Evolutionary conservation across 495 filamentous ascomycete genomes (phyloP).

Genomic region (Penicillium parvum): DNA sequence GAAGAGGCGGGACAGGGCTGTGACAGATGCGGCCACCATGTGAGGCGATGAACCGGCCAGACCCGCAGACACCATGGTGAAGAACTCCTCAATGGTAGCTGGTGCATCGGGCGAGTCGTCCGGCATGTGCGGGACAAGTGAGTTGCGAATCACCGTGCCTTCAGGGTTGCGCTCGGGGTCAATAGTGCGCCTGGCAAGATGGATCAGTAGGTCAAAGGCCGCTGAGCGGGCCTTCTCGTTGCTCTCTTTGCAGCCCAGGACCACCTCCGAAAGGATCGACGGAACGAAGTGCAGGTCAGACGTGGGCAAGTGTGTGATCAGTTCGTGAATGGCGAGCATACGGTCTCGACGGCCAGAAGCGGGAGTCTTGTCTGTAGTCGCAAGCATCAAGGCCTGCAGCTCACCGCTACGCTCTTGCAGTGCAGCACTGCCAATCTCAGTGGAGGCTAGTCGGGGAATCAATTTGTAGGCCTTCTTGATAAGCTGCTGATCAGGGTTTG

Average conservation of each 20-base stretch:
- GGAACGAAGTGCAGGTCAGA: conserved; percentile 87
- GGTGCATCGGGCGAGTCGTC: conserved; percentile 67
- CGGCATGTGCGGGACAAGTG: conserved; percentile 79
- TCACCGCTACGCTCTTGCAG: conserved; percentile 67
- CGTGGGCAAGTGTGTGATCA: conserved; percentile 71
- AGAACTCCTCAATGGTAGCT: conserved; percentile 87
- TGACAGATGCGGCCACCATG: conserved; percentile 93
- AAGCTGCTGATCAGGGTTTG: conserved; percentile 71
- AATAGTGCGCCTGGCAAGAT: conserved; percentile 77
- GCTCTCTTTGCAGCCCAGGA: conserved; percentile 91
- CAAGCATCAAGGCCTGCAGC: conserved; percentile 72
- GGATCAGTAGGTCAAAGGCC: conserved; percentile 86
- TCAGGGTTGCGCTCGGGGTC: conserved; percentile 46
- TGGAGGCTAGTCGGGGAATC: conserved; percentile 80
- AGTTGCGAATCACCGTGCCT: conserved; percentile 76
- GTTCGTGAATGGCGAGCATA: conserved; percentile 70
- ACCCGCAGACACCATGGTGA: conserved; percentile 96
- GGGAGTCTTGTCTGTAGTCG: conserved; percentile 73
- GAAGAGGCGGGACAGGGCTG: conserved; percentile 82
- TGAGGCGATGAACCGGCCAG: conserved; percentile 87
- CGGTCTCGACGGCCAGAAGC: conserved; percentile 80
- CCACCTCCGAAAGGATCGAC: conserved; percentile 82
- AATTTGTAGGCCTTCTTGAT: conserved; percentile 99
- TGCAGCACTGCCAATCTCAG: conserved; percentile 65
- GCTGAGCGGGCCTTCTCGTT: conserved; percentile 87